These are phyloP conservation scores for Inga oerstediana DNA, from an alignment of 306 rosid genomes.

Conservation along the genomic window DNA sequence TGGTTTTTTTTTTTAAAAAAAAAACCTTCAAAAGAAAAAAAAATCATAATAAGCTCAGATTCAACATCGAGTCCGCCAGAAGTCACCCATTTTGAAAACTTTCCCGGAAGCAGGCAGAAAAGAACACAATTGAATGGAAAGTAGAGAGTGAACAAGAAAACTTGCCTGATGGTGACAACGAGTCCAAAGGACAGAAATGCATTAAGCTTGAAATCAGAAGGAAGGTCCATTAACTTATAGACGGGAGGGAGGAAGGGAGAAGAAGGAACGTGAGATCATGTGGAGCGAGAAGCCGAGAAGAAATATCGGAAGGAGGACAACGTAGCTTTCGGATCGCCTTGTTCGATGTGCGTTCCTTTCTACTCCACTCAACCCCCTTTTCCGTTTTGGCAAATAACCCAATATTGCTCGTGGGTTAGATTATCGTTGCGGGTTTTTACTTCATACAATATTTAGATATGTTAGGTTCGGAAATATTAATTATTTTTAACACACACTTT, in stretches of 20 bases:
- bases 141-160: slow-evolving; percentile 9
- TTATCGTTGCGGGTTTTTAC: background rate
- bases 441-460: background rate
- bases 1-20: too few relatives aligned
- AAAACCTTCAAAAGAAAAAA: background rate
- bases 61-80: background rate
- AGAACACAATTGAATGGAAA: slow-evolving; percentile 20
- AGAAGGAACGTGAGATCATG: background rate
- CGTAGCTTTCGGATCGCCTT: slow-evolving; percentile 46
- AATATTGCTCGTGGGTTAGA: background rate
- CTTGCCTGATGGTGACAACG: slow-evolving; percentile 33
- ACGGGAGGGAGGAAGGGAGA: background rate
- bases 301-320: slow-evolving; percentile 16
- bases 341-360: slow-evolving; percentile 7
- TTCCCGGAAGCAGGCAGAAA: background rate
- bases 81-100: background rate
- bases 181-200: slow-evolving; percentile 33
- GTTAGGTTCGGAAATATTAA: background rate
- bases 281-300: slow-evolving; percentile 13
- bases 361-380: background rate
- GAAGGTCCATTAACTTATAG: slow-evolving; percentile 15
- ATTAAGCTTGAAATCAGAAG: slow-evolving; percentile 37
- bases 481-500: background rate
- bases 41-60: background rate
- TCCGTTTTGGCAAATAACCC: background rate